A percentile compares a stretch with the other conserved stretches of the same genome.
Evolutionary conservation across 2,329 filamentous ascomycete species (phyloP).

Genomic region (Paraphoma chrysanthemicola): DNA sequence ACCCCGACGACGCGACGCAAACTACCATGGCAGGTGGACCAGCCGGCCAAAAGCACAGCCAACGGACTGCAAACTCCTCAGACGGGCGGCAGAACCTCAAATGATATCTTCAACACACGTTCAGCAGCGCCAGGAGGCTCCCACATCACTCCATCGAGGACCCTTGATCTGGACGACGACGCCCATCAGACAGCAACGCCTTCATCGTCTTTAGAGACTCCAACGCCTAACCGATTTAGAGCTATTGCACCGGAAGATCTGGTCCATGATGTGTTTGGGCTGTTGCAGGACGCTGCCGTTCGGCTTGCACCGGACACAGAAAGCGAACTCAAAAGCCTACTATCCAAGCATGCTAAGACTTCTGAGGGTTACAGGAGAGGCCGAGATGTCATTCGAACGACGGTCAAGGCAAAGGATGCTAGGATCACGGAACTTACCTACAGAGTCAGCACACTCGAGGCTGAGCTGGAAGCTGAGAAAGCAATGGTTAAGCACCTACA

Average conservation of each 20-base stretch:
- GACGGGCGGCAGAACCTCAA: conserved; percentile 16
- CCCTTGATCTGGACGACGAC: conserved; percentile 7
- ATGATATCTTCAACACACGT: conserved; percentile 22
- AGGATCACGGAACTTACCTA: conserved; percentile 71
- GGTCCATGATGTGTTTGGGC: conserved; percentile 54
- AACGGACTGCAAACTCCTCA: conserved; percentile 38
- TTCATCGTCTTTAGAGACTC: conserved; percentile 37
- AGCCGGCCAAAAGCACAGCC: conserved; percentile 6
- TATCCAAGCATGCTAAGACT: conserved; percentile 60
- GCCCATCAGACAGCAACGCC: conserved; percentile 17
- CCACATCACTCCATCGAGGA: conserved; percentile 24
- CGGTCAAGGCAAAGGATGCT: conserved; percentile 69
- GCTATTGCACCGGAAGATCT: conserved; percentile 27
- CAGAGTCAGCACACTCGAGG: conserved; percentile 65
- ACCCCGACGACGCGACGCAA: conserved; percentile 45
- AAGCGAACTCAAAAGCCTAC: conserved; percentile 24
- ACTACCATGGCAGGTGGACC: conserved; percentile 49
- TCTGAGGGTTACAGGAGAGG: conserved; percentile 69
- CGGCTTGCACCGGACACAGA: conserved; percentile 30
- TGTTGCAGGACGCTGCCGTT: conserved; percentile 57
- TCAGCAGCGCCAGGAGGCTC: conserved; percentile 8
- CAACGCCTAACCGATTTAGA: conserved; percentile 42
- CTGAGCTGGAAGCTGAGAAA: conserved; percentile 62
- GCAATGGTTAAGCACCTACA: conserved; percentile 43
- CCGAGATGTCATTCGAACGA: conserved; percentile 69